Percentiles rank a stretch among this genome's conserved stretches.
Conservation (phyloP, 2,329 filamentous ascomycete genomes). For the Knoxdaviesia capensis region DNA sequence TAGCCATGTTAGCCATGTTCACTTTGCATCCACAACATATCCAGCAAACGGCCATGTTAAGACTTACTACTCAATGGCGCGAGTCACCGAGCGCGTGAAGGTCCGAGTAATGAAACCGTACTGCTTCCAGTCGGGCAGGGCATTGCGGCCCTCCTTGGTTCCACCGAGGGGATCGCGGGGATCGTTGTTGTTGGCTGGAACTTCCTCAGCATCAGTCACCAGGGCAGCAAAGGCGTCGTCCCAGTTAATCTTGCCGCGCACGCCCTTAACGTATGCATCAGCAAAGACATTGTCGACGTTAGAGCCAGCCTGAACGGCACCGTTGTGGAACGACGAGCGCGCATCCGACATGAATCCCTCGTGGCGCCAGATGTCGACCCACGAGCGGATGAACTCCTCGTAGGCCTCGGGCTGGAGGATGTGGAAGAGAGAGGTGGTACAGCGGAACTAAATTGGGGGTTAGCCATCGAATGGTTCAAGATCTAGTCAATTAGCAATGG, state of each 20-base stretch:
- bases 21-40: background rate
- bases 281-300: constrained; percentile 55
- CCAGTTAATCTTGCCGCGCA: constrained; percentile 44
- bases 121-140: constrained; percentile 45
- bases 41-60: background rate
- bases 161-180: constrained; percentile 35
- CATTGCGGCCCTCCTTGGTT: constrained; percentile 47
- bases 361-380: constrained; percentile 47
- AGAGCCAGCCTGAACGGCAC: constrained; percentile 46
- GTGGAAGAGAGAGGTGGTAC: constrained; percentile 42
- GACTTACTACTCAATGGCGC: constrained; percentile 42
- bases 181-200: constrained; percentile 37
- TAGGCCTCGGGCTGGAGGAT: constrained; percentile 41
- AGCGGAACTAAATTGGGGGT: constrained; percentile 28
- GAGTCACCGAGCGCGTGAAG: constrained; percentile 39
- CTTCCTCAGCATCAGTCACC: constrained; percentile 45
- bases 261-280: constrained; percentile 51
- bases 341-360: constrained; percentile 46
- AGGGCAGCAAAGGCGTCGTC: constrained; percentile 39
- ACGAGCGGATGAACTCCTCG: constrained; percentile 43
- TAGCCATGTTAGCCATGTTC: background rate
- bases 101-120: constrained; percentile 44
- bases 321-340: constrained; percentile 48
- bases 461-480: background rate
- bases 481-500: background rate